These are phyloP conservation scores for Cucurbita argyrosperma DNA, from an alignment of 306 rosid genomes.

Conservation along the genomic window DNA sequence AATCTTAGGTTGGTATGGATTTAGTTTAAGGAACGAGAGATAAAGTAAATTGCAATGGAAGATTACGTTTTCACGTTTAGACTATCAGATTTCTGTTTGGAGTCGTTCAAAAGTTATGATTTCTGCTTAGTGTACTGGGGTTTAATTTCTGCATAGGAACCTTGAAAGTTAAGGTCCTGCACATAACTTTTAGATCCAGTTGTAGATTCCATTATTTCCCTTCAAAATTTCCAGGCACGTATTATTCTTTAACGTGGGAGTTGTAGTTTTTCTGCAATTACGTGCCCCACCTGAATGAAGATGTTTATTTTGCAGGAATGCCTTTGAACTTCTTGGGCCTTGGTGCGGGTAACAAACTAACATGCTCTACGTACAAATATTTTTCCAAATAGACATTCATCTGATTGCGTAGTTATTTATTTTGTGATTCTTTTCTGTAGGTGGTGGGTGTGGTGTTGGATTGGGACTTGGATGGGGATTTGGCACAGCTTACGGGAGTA, in stretches of 20 bases:
- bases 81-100: neutral
- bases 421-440: slow-evolving; percentile 22
- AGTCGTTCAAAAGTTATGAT: neutral
- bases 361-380: neutral
- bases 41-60: neutral
- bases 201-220: neutral
- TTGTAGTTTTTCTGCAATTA: neutral
- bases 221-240: neutral
- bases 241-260: neutral
- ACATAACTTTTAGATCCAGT: neutral
- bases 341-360: slow-evolving; percentile 52
- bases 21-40: neutral
- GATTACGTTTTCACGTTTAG: neutral
- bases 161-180: neutral
- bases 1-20: neutral
- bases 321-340: slow-evolving; percentile 86
- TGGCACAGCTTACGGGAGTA: slow-evolving; percentile 80
- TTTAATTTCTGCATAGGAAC: neutral
- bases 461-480: slow-evolving; percentile 99
- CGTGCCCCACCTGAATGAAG: slow-evolving; percentile 10
- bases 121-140: too few species aligned
- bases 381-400: neutral
- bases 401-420: neutral
- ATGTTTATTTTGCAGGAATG: slow-evolving; percentile 41
- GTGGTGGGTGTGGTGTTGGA: slow-evolving; percentile 98